These are phyloP conservation scores for Backusella tarrabulga DNA, from an alignment of 192 early-diverging fungal species.

Conservation along the genomic window DNA sequence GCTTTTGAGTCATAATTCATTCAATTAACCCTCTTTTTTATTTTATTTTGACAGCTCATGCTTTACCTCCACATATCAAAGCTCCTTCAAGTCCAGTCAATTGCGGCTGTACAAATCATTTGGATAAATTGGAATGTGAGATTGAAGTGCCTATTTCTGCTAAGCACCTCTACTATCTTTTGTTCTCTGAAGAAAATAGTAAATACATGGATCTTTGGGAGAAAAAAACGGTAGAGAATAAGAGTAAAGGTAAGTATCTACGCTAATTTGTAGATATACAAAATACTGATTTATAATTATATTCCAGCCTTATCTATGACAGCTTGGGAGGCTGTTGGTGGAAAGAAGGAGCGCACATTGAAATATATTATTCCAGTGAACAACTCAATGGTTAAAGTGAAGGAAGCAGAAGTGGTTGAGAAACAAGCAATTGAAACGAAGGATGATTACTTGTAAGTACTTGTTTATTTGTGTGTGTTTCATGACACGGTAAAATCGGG, in stretches of 20 bases:
- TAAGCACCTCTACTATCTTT: slow-evolving; percentile 55
- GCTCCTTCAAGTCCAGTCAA: slow-evolving; percentile 45
- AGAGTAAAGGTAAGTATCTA: slow-evolving; percentile 15
- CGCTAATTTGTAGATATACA: not conserved
- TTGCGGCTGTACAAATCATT: slow-evolving; percentile 68
- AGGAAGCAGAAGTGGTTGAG: slow-evolving; percentile 63
- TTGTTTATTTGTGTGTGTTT: slow-evolving; percentile 1
- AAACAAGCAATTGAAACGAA: slow-evolving; percentile 54
- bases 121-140: slow-evolving; percentile 60
- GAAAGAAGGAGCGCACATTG: slow-evolving; percentile 40
- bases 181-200: slow-evolving; percentile 45
- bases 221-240: slow-evolving; percentile 5
- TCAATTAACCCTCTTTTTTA: no score
- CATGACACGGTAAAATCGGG: not conserved
- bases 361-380: slow-evolving; percentile 71
- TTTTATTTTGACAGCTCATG: slow-evolving; percentile 38
- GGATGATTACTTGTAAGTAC: slow-evolving; percentile 56
- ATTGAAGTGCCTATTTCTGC: slow-evolving; percentile 57
- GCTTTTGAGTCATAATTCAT: not conserved
- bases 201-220: slow-evolving; percentile 5
- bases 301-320: slow-evolving; percentile 9
- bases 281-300: not conserved
- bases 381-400: slow-evolving; percentile 73
- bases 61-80: slow-evolving; percentile 45
- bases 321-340: slow-evolving; percentile 13